phyloP scores from a whole-genome alignment of 2,329 filamentous ascomycete genomes.

The Stagonosporopsis rhizophila region DNA sequence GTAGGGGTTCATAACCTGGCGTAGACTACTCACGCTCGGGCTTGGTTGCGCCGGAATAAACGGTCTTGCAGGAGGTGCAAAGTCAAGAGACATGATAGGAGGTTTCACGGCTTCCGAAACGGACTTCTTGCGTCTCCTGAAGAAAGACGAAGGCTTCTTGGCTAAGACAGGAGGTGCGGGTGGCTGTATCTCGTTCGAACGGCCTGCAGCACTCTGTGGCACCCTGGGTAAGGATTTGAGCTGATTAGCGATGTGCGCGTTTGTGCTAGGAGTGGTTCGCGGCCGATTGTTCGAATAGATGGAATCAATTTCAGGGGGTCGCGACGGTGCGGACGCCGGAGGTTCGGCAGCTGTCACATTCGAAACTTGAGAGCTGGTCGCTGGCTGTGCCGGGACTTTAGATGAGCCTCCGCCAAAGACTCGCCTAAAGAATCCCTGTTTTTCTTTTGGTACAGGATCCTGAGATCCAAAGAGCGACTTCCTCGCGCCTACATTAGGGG shows the following conservation, averaged over 20 bases:
- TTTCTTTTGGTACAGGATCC: constrained; percentile 61
- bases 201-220: constrained; percentile 36
- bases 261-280: constrained; percentile 50
- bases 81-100: constrained; percentile 60
- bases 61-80: constrained; percentile 43
- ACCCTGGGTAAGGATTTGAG: constrained; percentile 52
- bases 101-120: constrained; percentile 71
- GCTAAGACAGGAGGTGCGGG: constrained; percentile 60
- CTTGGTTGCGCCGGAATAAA: constrained; percentile 48
- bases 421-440: constrained; percentile 88
- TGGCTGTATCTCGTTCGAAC: constrained; percentile 33
- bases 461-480: constrained; percentile 53
- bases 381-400: constrained; percentile 56
- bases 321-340: constrained; percentile 26
- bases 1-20: constrained; percentile 88
- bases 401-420: constrained; percentile 77
- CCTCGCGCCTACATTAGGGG: constrained; percentile 60
- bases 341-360: constrained; percentile 26
- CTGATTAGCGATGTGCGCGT: constrained; percentile 56
- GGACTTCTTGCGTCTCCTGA: constrained; percentile 91
- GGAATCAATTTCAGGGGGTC: constrained; percentile 38
- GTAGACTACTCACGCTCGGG: constrained; percentile 75
- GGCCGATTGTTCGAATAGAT: constrained; percentile 44
- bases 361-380: constrained; percentile 13
- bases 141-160: constrained; percentile 95